Evolutionary conservation across 108 stramenopile species (phyloP), one percentile per base, ranked within the genome.

Genomic region (Cyclotella sp.): DNA sequence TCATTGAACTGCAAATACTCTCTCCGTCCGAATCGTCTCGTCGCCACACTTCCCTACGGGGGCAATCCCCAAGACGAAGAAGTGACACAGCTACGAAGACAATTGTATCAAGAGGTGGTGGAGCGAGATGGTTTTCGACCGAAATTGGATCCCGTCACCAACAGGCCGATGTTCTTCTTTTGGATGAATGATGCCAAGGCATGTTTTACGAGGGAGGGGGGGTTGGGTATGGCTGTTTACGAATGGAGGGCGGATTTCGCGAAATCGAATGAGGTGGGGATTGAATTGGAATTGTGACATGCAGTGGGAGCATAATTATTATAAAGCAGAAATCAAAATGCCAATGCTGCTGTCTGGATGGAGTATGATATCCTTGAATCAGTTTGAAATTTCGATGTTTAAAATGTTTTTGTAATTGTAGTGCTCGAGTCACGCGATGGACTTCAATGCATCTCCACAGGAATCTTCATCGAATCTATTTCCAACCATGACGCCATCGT

Each of bases 141-240:
- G 11, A 90, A 89, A 63, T 63, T 91, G 34, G 91, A 90, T 58
- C 73, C 73, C 0, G 73, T 49, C 18, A 86, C 86, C n/a, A 88
- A 90, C 34, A 73, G 91, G 43, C 94, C 94, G 1, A 76, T 75
- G n/a, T 93, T 95, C 72, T 93, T 93, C 81, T 95, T 93, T 82
- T 84, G 79, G 88, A 80, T 87, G 63, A 89, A 92, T 64, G 77
- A 83, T 60, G 87, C 88, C 46, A 95, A 95, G 75, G 84, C 88
- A 0, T 93, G 92, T 70, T 95, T 87, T 68, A 90, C 89, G 14
- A 84, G 82, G 28, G 81, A 78, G 19, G 93, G 93, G 43, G 85
- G 85, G 14, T 64, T 95, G 41, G 94, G 94, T 16, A 95, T 95
- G 94, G 82, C 77, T 19, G 89, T 95, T 21, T 95, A 93, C 68